These are phyloP conservation scores for Tephrocybe sp. DNA, from an alignment of 768 basidiomycete genomes.

Conservation along the genomic window DNA sequence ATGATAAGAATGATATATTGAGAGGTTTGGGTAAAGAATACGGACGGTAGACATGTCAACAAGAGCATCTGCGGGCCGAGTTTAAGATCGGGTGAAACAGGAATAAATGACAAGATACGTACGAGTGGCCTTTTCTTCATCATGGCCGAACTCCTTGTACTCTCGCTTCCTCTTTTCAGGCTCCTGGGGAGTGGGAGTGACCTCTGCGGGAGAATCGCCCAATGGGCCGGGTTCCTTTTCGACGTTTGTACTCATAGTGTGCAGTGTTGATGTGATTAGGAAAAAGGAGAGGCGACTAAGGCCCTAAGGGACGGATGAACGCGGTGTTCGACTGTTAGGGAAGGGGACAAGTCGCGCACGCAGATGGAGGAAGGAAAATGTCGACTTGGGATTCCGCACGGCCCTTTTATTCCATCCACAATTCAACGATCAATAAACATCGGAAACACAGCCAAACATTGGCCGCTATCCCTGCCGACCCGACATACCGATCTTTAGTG, in stretches of 20 bases:
- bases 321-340: constrained; percentile 2
- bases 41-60: constrained; percentile 81
- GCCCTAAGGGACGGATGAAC: constrained; percentile 21
- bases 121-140: constrained; percentile 67
- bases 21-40: constrained; percentile 7
- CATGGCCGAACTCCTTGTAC: constrained; percentile 85
- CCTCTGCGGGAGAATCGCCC: constrained; percentile 37
- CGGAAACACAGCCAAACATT: constrained; percentile 20
- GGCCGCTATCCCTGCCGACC: constrained; percentile 3
- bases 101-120: constrained; percentile 27
- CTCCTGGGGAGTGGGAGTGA: constrained; percentile 21
- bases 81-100: constrained; percentile 14
- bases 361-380: constrained; percentile 21
- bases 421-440: constrained; percentile 21
- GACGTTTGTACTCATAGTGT: constrained; percentile 36
- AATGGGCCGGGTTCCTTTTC: constrained; percentile 69
- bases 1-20: not conserved
- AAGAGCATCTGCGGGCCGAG: constrained; percentile 59
- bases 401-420: constrained; percentile 27
- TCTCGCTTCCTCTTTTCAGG: constrained; percentile 67
- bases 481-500: constrained; percentile 3
- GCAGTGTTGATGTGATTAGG: constrained; percentile 5
- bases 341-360: constrained; percentile 7
- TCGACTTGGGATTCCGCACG: constrained; percentile 15
- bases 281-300: constrained; percentile 21